phyloP scores from a whole-genome alignment of 176 grass and related monocot species.

The Chrysopogon serrulatus region DNA sequence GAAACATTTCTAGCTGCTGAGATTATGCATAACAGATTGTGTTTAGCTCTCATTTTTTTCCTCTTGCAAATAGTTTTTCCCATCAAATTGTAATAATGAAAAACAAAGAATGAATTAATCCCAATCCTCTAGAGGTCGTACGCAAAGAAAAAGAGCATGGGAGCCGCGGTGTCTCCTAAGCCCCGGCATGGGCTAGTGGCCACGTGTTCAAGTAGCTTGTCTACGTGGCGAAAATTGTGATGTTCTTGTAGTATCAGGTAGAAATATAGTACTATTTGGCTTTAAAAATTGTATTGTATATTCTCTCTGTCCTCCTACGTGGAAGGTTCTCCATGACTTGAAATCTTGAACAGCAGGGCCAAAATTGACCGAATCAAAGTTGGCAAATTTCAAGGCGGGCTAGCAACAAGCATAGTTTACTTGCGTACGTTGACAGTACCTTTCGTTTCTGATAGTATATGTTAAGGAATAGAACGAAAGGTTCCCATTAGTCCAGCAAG shows the following conservation, averaged over 20 bases:
- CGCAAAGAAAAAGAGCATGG: neutral
- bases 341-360: neutral
- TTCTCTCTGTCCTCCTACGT: neutral
- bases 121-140: neutral
- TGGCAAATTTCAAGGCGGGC: neutral
- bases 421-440: neutral
- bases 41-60: no score
- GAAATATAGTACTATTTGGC: no score
- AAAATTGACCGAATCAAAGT: neutral
- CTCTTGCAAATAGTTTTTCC: no score
- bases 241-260: neutral
- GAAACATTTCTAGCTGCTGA: no score
- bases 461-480: constrained; percentile 19
- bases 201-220: neutral
- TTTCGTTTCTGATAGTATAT: neutral
- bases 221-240: neutral
- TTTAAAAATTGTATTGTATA: neutral
- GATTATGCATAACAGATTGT: no score
- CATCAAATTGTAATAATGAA: no score
- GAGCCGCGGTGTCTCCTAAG: neutral
- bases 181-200: neutral
- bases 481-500: constrained; percentile 21
- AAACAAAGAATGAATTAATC: neutral
- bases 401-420: neutral
- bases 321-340: neutral